Evolutionary conservation across 2,329 filamentous ascomycete species (phyloP).

Genomic region (Phyllosticta capitalensis): DNA sequence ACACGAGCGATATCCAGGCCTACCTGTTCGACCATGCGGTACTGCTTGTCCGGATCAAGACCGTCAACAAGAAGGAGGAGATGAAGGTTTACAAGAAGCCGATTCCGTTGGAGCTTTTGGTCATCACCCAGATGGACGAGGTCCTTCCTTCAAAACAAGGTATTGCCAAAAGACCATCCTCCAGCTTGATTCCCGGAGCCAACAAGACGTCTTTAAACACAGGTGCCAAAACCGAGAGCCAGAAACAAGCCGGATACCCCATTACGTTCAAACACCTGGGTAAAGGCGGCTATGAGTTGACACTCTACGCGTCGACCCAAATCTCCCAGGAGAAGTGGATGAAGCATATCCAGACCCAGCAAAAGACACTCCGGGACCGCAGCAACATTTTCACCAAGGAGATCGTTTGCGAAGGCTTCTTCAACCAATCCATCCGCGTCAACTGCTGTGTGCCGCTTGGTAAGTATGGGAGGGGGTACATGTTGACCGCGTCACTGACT

Average conservation of each 20-base stretch:
- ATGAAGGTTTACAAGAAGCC: slow-evolving; percentile 92
- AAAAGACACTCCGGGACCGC: slow-evolving; percentile 70
- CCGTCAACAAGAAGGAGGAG: slow-evolving; percentile 86
- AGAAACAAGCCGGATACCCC: slow-evolving; percentile 70
- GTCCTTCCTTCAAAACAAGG: slow-evolving; percentile 68
- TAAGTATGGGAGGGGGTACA: slow-evolving; percentile 35
- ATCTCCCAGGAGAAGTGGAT: slow-evolving; percentile 93
- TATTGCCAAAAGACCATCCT: slow-evolving; percentile 76
- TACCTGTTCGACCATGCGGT: slow-evolving; percentile 97
- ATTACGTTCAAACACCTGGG: slow-evolving; percentile 95
- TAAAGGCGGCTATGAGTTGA: slow-evolving; percentile 88
- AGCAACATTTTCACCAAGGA: slow-evolving; percentile 63
- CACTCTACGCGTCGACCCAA: slow-evolving; percentile 76
- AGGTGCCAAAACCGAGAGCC: slow-evolving; percentile 30
- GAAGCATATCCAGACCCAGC: slow-evolving; percentile 85
- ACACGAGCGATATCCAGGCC: slow-evolving; percentile 72
- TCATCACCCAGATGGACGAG: slow-evolving; percentile 96
- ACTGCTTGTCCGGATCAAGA: slow-evolving; percentile 81
- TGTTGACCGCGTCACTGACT: slow-evolving; percentile 6
- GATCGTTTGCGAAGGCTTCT: slow-evolving; percentile 74
- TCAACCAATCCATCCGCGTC: slow-evolving; percentile 78
- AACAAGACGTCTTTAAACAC: slow-evolving; percentile 31
- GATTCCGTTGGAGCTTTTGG: slow-evolving; percentile 84
- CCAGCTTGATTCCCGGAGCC: slow-evolving; percentile 61
- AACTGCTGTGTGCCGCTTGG: slow-evolving; percentile 91